A percentile compares a stretch with the other conserved stretches of the same genome.
These are phyloP conservation scores for Wickerhamiella lipophila DNA, from an alignment of 805 yeast species.

Conservation along the genomic window DNA sequence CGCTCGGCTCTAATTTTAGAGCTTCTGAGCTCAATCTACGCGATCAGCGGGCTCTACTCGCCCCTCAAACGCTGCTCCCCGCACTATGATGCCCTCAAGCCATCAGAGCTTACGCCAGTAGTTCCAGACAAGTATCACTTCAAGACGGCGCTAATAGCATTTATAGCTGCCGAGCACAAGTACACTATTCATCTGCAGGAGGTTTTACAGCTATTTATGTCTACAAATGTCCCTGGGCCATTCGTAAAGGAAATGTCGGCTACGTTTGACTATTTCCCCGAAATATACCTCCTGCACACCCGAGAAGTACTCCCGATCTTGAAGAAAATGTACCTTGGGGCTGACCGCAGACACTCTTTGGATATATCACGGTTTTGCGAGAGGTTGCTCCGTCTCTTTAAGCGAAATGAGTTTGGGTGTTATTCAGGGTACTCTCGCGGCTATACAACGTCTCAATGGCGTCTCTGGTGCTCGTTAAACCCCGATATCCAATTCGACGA, in stretches of 20 bases:
- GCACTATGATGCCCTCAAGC: slow-evolving; percentile 15
- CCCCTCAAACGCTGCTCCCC: slow-evolving; percentile 5
- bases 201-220: slow-evolving; percentile 14
- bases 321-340: slow-evolving; percentile 11
- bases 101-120: not conserved
- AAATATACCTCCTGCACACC: slow-evolving; percentile 17
- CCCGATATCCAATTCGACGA: slow-evolving; percentile 14
- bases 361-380: not conserved
- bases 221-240: slow-evolving; percentile 9
- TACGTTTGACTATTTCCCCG: slow-evolving; percentile 20
- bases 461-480: slow-evolving; percentile 13
- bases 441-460: slow-evolving; percentile 9
- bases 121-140: not conserved
- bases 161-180: slow-evolving; percentile 12
- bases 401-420: slow-evolving; percentile 13
- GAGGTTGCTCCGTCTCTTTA: not conserved
- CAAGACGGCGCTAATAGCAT: slow-evolving; percentile 4
- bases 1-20: slow-evolving; percentile 7
- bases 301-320: slow-evolving; percentile 15
- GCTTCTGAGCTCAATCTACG: not conserved
- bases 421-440: slow-evolving; percentile 16
- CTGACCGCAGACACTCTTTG: slow-evolving; percentile 8
- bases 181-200: slow-evolving; percentile 14
- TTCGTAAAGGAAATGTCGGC: slow-evolving; percentile 12
- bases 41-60: not conserved